phyloP scores from a whole-genome alignment of 2,329 filamentous ascomycete genomes.

The Chaetoscypha palmicola region DNA sequence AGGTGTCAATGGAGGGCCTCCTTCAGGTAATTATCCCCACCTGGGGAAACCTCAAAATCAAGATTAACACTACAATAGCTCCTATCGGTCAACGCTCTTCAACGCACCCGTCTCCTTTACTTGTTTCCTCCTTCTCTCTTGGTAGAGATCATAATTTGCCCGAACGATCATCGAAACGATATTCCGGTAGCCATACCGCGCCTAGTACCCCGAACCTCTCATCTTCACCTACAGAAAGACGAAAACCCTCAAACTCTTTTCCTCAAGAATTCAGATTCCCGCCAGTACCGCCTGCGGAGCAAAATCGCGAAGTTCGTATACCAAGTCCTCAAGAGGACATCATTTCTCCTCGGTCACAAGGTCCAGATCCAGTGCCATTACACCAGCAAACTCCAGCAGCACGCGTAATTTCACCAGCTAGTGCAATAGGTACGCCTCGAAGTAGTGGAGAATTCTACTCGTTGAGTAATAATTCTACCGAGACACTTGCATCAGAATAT shows the following conservation, averaged over 20 bases:
- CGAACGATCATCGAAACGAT: slow-evolving; percentile 16
- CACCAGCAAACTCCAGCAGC: slow-evolving; percentile 55
- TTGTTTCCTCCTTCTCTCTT: slow-evolving; percentile 27
- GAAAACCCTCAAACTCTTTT: slow-evolving; percentile 21
- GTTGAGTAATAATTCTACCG: slow-evolving; percentile 87
- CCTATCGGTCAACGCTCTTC: slow-evolving; percentile 30
- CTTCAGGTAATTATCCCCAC: slow-evolving; percentile 32
- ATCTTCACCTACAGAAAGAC: slow-evolving; percentile 31
- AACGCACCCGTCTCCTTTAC: slow-evolving; percentile 31
- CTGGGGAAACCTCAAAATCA: background rate
- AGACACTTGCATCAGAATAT: slow-evolving; percentile 89
- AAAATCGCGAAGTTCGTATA: slow-evolving; percentile 8
- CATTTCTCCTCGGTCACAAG: slow-evolving; percentile 26
- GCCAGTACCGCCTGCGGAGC: slow-evolving; percentile 23
- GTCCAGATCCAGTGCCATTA: slow-evolving; percentile 41
- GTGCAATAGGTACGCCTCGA: slow-evolving; percentile 69
- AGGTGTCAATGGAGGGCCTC: slow-evolving; percentile 34
- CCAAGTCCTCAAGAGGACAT: slow-evolving; percentile 14
- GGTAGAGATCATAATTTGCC: slow-evolving; percentile 22
- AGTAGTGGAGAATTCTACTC: slow-evolving; percentile 95
- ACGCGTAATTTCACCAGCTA: slow-evolving; percentile 70
- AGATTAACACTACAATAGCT: slow-evolving; percentile 16
- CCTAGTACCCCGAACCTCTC: slow-evolving; percentile 36
- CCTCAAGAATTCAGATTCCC: slow-evolving; percentile 52
- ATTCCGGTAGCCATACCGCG: slow-evolving; percentile 28